These are phyloP conservation scores for Rhizophora apiculata DNA, from an alignment of 345 rosid species.

Conservation along the genomic window DNA sequence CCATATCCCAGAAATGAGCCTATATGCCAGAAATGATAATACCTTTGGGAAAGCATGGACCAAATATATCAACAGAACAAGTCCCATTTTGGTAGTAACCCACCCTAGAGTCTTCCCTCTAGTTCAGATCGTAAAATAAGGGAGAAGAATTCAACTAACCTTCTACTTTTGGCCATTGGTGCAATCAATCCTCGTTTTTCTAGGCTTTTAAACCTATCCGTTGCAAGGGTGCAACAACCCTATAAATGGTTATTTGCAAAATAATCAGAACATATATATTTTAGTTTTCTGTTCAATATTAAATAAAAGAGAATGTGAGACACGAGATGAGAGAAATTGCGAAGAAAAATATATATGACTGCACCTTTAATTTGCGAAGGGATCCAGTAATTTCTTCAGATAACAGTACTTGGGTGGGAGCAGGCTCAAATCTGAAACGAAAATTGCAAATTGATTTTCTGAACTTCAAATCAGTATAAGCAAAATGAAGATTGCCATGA, in stretches of 20 bases:
- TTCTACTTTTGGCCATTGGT: conserved; percentile 52
- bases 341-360: not conserved
- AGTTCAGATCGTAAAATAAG: not conserved
- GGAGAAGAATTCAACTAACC: conserved; percentile 37
- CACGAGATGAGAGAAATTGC: conserved; percentile 8
- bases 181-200: conserved; percentile 87
- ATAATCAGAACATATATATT: not conserved
- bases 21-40: too few species aligned
- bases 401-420: conserved; percentile 81
- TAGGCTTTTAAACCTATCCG: conserved; percentile 82
- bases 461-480: not conserved
- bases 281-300: not conserved
- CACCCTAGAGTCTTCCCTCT: not conserved
- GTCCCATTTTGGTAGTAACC: not conserved
- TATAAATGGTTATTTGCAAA: conserved; percentile 19
- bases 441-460: not conserved
- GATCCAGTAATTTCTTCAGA: conserved; percentile 95
- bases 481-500: not conserved
- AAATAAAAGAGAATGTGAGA: not conserved
- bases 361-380: conserved; percentile 76
- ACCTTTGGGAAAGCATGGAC: too few species aligned
- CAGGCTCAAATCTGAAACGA: conserved; percentile 61
- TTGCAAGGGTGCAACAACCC: conserved; percentile 86
- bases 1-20: too few species aligned
- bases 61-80: not conserved